Conservation (phyloP, 768 basidiomycete species). For the Sutorius australiensis region DNA sequence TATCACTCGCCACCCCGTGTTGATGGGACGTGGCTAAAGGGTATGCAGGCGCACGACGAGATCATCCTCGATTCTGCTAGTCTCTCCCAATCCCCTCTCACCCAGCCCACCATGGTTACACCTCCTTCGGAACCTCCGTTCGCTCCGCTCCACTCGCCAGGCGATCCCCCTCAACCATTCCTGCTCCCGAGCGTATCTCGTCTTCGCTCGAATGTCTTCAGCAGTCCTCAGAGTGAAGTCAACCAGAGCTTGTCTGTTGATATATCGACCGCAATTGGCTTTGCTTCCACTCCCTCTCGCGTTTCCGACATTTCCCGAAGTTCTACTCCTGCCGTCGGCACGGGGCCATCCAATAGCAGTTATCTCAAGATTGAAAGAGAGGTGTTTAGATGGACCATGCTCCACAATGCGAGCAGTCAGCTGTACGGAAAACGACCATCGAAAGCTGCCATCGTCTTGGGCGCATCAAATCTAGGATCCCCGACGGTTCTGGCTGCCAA, state of each 20-base stretch:
- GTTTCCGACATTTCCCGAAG: slow-evolving; percentile 68
- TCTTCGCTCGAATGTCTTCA: slow-evolving; percentile 66
- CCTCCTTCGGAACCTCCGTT: slow-evolving; percentile 32
- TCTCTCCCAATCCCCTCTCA: slow-evolving; percentile 39
- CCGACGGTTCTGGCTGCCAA: slow-evolving; percentile 84
- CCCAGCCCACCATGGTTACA: slow-evolving; percentile 28
- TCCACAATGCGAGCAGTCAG: slow-evolving; percentile 56
- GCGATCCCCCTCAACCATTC: slow-evolving; percentile 45
- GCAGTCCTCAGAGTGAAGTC: slow-evolving; percentile 39
- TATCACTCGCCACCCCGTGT: slow-evolving; percentile 17
- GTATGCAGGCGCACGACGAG: slow-evolving; percentile 33
- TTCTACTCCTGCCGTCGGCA: slow-evolving; percentile 49
- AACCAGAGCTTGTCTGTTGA: slow-evolving; percentile 42
- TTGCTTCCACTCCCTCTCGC: slow-evolving; percentile 58
- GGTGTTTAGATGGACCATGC: slow-evolving; percentile 72
- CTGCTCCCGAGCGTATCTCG: slow-evolving; percentile 74
- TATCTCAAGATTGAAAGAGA: slow-evolving; percentile 39
- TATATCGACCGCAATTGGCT: slow-evolving; percentile 40
- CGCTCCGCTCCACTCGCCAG: not conserved
- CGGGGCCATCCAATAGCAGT: slow-evolving; percentile 15
- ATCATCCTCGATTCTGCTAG: slow-evolving; percentile 36
- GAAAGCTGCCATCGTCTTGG: slow-evolving; percentile 62
- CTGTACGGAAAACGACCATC: slow-evolving; percentile 50
- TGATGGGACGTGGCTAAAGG: slow-evolving; percentile 21
- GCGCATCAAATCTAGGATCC: slow-evolving; percentile 51